Evolutionary conservation across 2,329 filamentous ascomycete species (phyloP), one percentile per base, ranked within the genome.

Genomic region (Sporothrix brasiliensis): DNA sequence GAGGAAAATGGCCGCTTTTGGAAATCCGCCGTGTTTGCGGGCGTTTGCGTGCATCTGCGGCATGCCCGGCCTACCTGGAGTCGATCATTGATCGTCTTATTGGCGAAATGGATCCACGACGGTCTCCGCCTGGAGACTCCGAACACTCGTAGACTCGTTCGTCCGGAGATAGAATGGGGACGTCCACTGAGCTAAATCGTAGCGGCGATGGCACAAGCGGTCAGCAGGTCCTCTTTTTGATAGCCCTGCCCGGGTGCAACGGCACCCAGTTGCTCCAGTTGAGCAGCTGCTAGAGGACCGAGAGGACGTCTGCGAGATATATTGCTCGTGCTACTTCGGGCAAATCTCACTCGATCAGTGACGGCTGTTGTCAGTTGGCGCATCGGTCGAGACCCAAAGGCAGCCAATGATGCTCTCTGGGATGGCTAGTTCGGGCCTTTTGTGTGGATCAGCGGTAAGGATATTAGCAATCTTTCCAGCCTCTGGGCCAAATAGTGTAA

Each of bases 1-100:
- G n/a, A 61, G 39, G 39, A 44, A 44, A 61, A 27, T 44, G 56
- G 56, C 56, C 56, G 56, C n/a, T 61, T 61, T 34, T 61, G 56
- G 56, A 61, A 44, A 61, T n/a, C 14, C 10, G 39, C 56, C 56
- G 34, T 34, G 53, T 7, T 27, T 54, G 21, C 44, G 44, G 16
- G 14, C 2, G 44, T 16, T 6, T 19, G 44, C 44, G 5, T 16
- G 14, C 13, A 44, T 44, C 16, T 44, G 41, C 41, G 14, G 41
- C 41, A 13, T 14, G 41, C 16, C 3, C 41, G 41, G 41, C 11
- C 5, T 44, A 5, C 21, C 4, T 19, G 19, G 19, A 50, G 19
- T 9, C 49, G 56, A 60, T 60, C 30, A 4, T 13, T 21, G 34
- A 21, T 60, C 14, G 53, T 60, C 11, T 21, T 14, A 27, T 54